Base-by-base conservation (phyloP, 2,329 filamentous ascomycete species). In the Fusarium nisikadoi region DNA sequence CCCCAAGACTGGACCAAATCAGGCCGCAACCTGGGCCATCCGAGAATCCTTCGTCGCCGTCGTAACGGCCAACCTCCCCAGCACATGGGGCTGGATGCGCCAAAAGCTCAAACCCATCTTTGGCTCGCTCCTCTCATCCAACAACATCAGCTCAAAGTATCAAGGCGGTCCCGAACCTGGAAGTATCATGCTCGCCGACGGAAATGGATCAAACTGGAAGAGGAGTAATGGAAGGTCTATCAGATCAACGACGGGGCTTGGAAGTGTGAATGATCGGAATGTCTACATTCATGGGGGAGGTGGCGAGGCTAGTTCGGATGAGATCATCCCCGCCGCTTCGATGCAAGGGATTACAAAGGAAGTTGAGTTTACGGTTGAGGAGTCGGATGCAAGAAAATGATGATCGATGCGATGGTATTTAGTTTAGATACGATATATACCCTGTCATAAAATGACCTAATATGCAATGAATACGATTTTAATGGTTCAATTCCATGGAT, bases 31-130 rank as follows among this genome's bases (percentile, higher is more conserved):
- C 1, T 84, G 82, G 81, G 81, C 80, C 2, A 77, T 79, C 1
- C 79, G 82, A 35, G 82, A 84, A 42, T 80, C 80, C 3, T 84
- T 83, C 61, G 81, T 83, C 33, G 80, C 82, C 20, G 79, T 83
- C 33, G 77, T 82, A 31, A 81, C 80, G 33, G 79, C 81, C 5
- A 83, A 81, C 50, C 66, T 83, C 10, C 82, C 82, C n/a, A 78
- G 78, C 57, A 76, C 76, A 12, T 79, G 77, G 71, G 76, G 63
- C 33, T 73, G 62, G 54, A 60, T 73, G 12, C 72, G 81, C 62
- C 65, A 70, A n/a, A 75, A 76, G 19, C 66, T 78, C 2, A 77
- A 65, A 36, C 76, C 74, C 0, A 55, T 76, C 14, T 70, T 79
- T 13, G 73, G 75, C 1, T 78, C 77, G 1, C 57, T 79, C 2